Evolutionary conservation across 495 filamentous ascomycete genomes (phyloP).

Genomic region (Sabuloglossum arenarium): DNA sequence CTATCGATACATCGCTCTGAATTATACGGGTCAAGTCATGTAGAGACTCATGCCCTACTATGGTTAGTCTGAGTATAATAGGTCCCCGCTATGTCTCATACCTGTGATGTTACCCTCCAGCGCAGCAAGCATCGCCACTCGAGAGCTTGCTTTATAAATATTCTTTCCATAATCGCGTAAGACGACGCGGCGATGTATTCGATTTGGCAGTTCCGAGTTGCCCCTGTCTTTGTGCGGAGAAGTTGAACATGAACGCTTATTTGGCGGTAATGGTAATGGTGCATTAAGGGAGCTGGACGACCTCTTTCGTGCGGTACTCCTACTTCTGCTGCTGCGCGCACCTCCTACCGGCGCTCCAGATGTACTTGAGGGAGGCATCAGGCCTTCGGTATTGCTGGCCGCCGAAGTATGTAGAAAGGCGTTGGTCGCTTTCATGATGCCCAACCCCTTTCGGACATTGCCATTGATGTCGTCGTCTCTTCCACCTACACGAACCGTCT

Average conservation of each 20-base stretch:
- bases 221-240: conserved; percentile 2
- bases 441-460: no score
- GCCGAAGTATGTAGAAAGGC: background rate
- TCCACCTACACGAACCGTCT: no score
- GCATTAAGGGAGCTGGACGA: conserved; percentile 15
- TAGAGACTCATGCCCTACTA: no score
- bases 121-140: no score
- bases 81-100: no score
- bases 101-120: no score
- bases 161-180: conserved; percentile 19
- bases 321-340: conserved; percentile 2
- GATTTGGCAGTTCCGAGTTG: conserved; percentile 8
- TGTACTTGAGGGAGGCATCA: no score
- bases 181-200: no score
- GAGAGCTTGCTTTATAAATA: conserved; percentile 5
- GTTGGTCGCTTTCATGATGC: background rate
- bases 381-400: background rate
- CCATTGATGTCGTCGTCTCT: no score
- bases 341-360: background rate
- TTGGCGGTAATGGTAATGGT: conserved; percentile 10
- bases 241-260: conserved; percentile 11
- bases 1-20: conserved; percentile 18
- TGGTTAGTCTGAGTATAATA: no score
- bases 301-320: no score
- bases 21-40: no score